phyloP scores from a whole-genome alignment of 1,284 basidiomycete species.

The Ustilago cynodontis region DNA sequence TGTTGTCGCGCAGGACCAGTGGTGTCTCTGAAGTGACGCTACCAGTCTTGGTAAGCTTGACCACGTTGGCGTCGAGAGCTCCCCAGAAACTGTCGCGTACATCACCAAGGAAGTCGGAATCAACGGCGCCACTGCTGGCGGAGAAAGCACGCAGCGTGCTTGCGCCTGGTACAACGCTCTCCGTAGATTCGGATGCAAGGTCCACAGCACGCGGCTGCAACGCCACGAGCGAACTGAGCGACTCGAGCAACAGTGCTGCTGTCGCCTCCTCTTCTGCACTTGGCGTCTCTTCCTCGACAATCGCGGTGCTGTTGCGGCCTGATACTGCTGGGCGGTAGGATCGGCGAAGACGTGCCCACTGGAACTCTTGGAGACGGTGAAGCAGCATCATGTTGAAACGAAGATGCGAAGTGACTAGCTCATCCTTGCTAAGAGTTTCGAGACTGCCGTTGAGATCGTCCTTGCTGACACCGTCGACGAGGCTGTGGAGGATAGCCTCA shows the following conservation, averaged over 20 bases:
- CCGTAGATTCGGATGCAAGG: slow-evolving; percentile 11
- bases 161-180: slow-evolving; percentile 23
- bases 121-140: slow-evolving; percentile 45
- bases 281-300: slow-evolving; percentile 17
- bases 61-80: slow-evolving; percentile 45
- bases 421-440: slow-evolving; percentile 44
- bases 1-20: slow-evolving; percentile 46
- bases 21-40: slow-evolving; percentile 25
- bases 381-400: slow-evolving; percentile 53
- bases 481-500: slow-evolving; percentile 11
- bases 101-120: slow-evolving; percentile 47
- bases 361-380: slow-evolving; percentile 59
- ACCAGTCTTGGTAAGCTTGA: slow-evolving; percentile 28
- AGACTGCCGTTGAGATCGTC: slow-evolving; percentile 29
- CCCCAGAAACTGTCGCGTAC: slow-evolving; percentile 59
- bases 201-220: slow-evolving; percentile 31
- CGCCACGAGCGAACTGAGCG: slow-evolving; percentile 45
- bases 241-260: slow-evolving; percentile 47
- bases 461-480: slow-evolving; percentile 32
- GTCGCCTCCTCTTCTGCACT: slow-evolving; percentile 47
- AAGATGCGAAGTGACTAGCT: slow-evolving; percentile 37
- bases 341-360: slow-evolving; percentile 57
- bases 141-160: slow-evolving; percentile 35
- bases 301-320: slow-evolving; percentile 4
- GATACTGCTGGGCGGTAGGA: slow-evolving; percentile 21